Conservation (phyloP, 345 rosid genomes). For the Hibiscus trionum region DNA sequence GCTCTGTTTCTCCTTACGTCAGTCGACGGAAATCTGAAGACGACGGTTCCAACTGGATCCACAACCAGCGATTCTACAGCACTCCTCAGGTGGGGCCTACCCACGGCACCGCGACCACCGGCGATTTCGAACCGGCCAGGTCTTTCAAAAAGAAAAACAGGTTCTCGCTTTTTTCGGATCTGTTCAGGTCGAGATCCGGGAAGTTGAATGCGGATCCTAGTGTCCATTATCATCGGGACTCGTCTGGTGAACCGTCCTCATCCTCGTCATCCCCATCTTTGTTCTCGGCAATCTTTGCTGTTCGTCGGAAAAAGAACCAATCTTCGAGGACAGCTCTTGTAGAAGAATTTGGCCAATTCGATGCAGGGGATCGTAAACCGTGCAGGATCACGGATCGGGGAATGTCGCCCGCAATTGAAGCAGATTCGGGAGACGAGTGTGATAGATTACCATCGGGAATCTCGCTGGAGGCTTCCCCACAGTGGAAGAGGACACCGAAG, state of each 20-base stretch:
- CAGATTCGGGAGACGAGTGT: not conserved
- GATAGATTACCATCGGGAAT: not conserved
- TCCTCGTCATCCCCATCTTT: not conserved
- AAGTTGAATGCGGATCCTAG: not conserved
- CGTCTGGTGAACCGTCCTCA: not conserved
- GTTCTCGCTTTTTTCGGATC: constrained; percentile 1
- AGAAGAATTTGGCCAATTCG: not conserved
- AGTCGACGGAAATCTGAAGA: constrained; percentile 3
- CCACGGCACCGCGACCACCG: not conserved
- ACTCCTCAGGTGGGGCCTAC: not conserved
- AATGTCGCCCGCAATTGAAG: not conserved
- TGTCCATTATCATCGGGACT: not conserved
- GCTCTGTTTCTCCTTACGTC: constrained; percentile 1
- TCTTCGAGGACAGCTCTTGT: not conserved
- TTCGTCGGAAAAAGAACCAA: not conserved
- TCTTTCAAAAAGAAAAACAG: not conserved
- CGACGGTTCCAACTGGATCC: not conserved
- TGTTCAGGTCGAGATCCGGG: not conserved
- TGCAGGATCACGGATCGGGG: not conserved
- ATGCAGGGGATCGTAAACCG: not conserved
- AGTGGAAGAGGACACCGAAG: not conserved
- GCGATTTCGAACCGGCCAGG: not conserved
- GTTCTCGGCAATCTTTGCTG: not conserved
- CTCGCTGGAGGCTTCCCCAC: not conserved
- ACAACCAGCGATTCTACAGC: constrained; percentile 1